Conservation (phyloP, 2,329 filamentous ascomycete genomes). For the Neopestalotiopsis sp. region DNA sequence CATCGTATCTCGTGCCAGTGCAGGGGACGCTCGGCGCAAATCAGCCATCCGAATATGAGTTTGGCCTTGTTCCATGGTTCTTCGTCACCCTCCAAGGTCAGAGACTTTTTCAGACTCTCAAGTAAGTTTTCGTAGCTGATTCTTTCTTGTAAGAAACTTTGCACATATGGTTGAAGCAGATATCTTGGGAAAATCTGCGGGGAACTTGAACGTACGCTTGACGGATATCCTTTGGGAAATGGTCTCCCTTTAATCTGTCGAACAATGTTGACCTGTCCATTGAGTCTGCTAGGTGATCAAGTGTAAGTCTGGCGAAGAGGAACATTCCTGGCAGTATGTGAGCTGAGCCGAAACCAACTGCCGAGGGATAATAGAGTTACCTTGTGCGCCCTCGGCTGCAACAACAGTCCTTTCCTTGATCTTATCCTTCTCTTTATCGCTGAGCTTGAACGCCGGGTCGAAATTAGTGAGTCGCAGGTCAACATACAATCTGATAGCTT, state of each 20-base stretch:
- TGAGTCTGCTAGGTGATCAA: conserved; percentile 33
- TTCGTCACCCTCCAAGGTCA: not conserved
- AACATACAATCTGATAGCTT: conserved; percentile 35
- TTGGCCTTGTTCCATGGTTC: conserved; percentile 31
- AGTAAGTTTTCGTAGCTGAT: too few relatives aligned
- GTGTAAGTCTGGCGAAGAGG: conserved; percentile 36
- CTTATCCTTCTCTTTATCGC: not conserved
- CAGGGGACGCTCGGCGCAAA: conserved; percentile 43
- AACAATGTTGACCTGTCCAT: conserved; percentile 24
- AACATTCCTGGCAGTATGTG: conserved; percentile 33
- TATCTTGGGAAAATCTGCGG: not conserved
- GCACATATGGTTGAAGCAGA: too few relatives aligned
- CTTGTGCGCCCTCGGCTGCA: conserved; percentile 8
- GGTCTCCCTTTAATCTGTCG: conserved; percentile 23
- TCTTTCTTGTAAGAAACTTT: too few relatives aligned
- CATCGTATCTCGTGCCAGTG: conserved; percentile 47
- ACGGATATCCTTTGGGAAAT: conserved; percentile 23
- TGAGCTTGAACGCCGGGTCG: not conserved
- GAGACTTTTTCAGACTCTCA: conserved; percentile 23
- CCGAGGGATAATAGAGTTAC: not conserved
- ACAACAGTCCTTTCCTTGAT: conserved; percentile 20
- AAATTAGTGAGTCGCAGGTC: not conserved
- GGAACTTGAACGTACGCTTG: conserved; percentile 19
- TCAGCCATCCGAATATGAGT: conserved; percentile 44
- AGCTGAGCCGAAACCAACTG: not conserved